These are phyloP conservation scores for Penicillium hesseltinei DNA, from an alignment of 2,329 filamentous ascomycete genomes.

Conservation along the genomic window DNA sequence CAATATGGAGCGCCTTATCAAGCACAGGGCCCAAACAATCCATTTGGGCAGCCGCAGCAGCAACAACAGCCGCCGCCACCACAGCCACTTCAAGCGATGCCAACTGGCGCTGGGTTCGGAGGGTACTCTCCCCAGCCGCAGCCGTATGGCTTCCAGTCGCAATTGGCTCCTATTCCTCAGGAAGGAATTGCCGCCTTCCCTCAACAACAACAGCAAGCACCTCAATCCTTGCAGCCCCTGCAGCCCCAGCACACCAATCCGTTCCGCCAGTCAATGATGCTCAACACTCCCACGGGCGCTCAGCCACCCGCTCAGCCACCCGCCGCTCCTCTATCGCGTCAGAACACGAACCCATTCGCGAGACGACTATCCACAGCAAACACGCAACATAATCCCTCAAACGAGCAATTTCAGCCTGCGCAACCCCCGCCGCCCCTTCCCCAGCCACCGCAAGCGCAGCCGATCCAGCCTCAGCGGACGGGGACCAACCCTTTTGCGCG, in stretches of 20 bases:
- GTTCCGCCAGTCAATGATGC: slow-evolving; percentile 86
- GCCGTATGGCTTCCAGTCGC: slow-evolving; percentile 48
- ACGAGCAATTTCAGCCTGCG: slow-evolving; percentile 21
- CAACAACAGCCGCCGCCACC: slow-evolving; percentile 25
- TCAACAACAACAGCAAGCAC: slow-evolving; percentile 37
- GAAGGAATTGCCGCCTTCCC: slow-evolving; percentile 48
- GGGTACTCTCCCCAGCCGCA: slow-evolving; percentile 73
- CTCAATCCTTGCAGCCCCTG: slow-evolving; percentile 34
- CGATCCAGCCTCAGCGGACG: slow-evolving; percentile 59
- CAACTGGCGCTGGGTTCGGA: slow-evolving; percentile 78
- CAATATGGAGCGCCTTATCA: slow-evolving; percentile 26
- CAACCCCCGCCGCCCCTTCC: slow-evolving; percentile 37
- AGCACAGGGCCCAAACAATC: slow-evolving; percentile 33
- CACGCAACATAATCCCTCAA: slow-evolving; percentile 30
- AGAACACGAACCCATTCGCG: slow-evolving; percentile 85
- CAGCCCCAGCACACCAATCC: slow-evolving; percentile 70
- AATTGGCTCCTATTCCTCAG: slow-evolving; percentile 49
- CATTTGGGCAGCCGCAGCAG: slow-evolving; percentile 35
- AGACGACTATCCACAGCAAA: slow-evolving; percentile 51
- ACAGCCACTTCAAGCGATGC: slow-evolving; percentile 58
- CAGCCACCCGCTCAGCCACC: slow-evolving; percentile 48
- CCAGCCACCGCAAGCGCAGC: slow-evolving; percentile 36
- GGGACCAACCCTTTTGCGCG: slow-evolving; percentile 72
- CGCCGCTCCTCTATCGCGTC: slow-evolving; percentile 53
- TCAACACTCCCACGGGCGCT: slow-evolving; percentile 50